A percentile compares a stretch with the other conserved stretches of the same genome.
Conservation (phyloP, 2,329 filamentous ascomycete genomes). For the Botrytis deweyae region DNA sequence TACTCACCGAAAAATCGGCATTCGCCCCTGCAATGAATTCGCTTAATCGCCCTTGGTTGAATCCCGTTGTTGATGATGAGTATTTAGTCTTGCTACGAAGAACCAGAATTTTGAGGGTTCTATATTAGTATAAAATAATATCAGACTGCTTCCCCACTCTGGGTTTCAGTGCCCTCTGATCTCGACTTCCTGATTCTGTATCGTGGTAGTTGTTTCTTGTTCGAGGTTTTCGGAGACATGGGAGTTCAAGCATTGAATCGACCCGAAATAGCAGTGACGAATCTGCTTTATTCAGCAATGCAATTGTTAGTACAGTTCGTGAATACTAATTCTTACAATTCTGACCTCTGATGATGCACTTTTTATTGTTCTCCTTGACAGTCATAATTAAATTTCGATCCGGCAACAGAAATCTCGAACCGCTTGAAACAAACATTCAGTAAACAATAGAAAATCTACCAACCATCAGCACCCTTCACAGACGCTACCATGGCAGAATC, state of each 20-base stretch:
- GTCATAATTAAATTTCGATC: background rate
- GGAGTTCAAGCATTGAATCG: background rate
- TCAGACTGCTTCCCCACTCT: fast-evolving
- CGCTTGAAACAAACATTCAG: background rate
- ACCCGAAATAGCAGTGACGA: background rate
- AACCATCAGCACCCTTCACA: background rate
- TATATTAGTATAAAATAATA: background rate
- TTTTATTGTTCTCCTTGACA: background rate
- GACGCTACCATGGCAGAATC: background rate
- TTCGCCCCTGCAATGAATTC: background rate
- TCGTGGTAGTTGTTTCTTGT: background rate
- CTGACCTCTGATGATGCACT: background rate
- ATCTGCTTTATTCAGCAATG: background rate
- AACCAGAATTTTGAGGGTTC: background rate
- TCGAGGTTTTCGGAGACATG: fast-evolving
- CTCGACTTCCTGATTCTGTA: background rate
- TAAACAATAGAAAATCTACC: background rate
- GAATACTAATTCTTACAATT: fast-evolving
- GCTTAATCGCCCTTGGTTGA: background rate
- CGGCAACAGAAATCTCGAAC: background rate
- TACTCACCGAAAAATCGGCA: background rate
- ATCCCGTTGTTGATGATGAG: background rate
- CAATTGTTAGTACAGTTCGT: background rate
- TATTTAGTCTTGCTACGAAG: background rate
- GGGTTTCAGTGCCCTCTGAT: fast-evolving